Evolutionary conservation across 805 yeast genomes (phyloP).

Genomic region (Candida palmyrensis): DNA sequence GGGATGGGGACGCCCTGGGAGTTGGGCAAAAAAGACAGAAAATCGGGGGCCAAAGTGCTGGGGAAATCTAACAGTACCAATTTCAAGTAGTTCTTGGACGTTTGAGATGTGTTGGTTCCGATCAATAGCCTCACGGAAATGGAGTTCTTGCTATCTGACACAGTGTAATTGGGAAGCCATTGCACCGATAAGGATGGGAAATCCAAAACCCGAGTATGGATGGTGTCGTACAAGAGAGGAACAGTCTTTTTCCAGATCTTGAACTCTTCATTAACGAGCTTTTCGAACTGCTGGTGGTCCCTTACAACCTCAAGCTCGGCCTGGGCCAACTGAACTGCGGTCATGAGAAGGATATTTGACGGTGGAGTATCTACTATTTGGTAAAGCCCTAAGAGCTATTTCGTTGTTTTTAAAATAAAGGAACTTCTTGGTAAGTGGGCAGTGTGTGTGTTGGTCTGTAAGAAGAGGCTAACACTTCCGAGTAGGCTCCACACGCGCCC

Average conservation of each 20-base stretch:
- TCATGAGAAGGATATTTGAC: conserved; percentile 4
- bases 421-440: no score
- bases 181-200: conserved; percentile 71
- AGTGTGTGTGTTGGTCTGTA: no score
- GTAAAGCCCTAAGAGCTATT: no score
- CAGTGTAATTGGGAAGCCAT: conserved; percentile 51
- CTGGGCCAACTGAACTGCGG: conserved; percentile 11
- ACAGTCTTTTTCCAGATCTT: conserved; percentile 79
- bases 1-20: conserved; percentile 20
- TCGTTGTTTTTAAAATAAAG: no score
- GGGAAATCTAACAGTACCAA: conserved; percentile 45
- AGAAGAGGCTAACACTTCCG: no score
- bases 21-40: conserved; percentile 19
- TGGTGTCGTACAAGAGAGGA: conserved; percentile 69
- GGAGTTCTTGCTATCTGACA: conserved; percentile 23
- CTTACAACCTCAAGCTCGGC: conserved; percentile 33
- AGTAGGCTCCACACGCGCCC: no score
- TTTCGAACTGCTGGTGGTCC: conserved; percentile 54
- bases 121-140: conserved; percentile 35
- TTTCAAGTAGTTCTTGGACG: conserved; percentile 39
- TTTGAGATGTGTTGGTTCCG: conserved; percentile 44
- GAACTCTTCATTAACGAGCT: conserved; percentile 69
- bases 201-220: conserved; percentile 61
- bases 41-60: conserved; percentile 41
- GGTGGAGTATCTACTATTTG: no score